Percentiles rank a stretch among this genome's conserved stretches.
Conservation (phyloP, 1,284 basidiomycete genomes). For the Phaffia rhodozyma region DNA sequence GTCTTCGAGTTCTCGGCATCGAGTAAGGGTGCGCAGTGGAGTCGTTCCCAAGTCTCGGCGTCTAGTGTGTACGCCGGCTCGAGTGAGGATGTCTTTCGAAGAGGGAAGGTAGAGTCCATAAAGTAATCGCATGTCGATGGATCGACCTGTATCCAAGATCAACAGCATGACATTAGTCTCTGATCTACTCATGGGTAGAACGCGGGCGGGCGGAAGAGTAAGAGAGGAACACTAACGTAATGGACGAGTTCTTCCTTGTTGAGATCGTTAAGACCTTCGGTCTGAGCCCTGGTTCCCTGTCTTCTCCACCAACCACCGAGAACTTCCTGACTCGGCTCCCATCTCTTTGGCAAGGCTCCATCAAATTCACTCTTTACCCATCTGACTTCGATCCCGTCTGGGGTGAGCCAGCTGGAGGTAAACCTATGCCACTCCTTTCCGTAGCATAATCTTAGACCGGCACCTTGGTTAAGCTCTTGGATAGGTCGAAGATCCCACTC, state of each 20-base stretch:
- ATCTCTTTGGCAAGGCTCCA: conserved; percentile 65
- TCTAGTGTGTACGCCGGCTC: conserved; percentile 69
- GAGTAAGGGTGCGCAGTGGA: conserved; percentile 64
- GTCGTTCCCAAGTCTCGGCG: conserved; percentile 56
- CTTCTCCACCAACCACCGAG: conserved; percentile 45
- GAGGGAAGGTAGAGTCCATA: conserved; percentile 71
- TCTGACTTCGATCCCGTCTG: conserved; percentile 64
- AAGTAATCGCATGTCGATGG: conserved; percentile 68
- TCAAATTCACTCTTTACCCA: conserved; percentile 84
- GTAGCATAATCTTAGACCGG: conserved; percentile 60
- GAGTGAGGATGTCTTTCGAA: conserved; percentile 42
- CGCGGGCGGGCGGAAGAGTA: conserved; percentile 10
- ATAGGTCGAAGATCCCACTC: conserved; percentile 60
- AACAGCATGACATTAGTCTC: neutral
- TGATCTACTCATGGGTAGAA: neutral
- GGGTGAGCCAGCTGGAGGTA: conserved; percentile 79
- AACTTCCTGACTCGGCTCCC: conserved; percentile 24
- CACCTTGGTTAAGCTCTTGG: conserved; percentile 40
- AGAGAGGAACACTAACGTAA: conserved; percentile 51
- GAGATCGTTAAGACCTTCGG: conserved; percentile 71
- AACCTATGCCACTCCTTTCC: conserved; percentile 96
- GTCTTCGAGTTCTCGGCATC: conserved; percentile 60
- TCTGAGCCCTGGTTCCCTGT: conserved; percentile 49
- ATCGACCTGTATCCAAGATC: conserved; percentile 47
- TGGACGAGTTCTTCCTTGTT: conserved; percentile 67